A percentile compares a stretch with the other conserved stretches of the same genome.
These are phyloP conservation scores for Backusella liffmaniae DNA, from an alignment of 192 early-diverging fungal genomes.

Conservation along the genomic window DNA sequence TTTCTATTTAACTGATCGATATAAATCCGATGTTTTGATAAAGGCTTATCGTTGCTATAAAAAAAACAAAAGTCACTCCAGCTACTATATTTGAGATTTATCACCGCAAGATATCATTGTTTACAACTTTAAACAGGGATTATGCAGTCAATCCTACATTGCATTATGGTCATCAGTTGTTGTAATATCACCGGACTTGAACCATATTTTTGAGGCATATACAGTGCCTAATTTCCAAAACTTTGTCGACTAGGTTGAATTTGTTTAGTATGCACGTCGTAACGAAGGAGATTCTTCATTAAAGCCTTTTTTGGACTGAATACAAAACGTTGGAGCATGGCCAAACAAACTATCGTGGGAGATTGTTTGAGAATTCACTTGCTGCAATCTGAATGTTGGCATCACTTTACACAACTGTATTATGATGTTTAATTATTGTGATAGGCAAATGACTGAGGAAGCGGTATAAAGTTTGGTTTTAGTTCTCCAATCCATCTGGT, in stretches of 20 bases:
- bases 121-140: background rate
- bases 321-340: background rate
- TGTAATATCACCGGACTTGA: background rate
- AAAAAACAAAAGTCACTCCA: background rate
- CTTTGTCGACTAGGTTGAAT: background rate
- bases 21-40: background rate
- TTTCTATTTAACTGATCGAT: background rate
- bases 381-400: background rate
- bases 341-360: background rate
- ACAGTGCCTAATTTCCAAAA: background rate
- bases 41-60: background rate
- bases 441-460: background rate
- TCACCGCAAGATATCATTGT: background rate
- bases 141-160: background rate
- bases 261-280: background rate
- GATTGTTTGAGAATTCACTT: background rate
- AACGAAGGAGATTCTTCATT: background rate
- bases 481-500: background rate
- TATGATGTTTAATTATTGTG: background rate
- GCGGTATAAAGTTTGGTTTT: background rate
- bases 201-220: background rate
- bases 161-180: background rate
- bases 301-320: background rate
- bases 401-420: background rate
- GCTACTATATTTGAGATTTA: background rate